Evolutionary conservation across 208 protist genomes (phyloP).

Genomic region (Leishmania amazonensis): DNA sequence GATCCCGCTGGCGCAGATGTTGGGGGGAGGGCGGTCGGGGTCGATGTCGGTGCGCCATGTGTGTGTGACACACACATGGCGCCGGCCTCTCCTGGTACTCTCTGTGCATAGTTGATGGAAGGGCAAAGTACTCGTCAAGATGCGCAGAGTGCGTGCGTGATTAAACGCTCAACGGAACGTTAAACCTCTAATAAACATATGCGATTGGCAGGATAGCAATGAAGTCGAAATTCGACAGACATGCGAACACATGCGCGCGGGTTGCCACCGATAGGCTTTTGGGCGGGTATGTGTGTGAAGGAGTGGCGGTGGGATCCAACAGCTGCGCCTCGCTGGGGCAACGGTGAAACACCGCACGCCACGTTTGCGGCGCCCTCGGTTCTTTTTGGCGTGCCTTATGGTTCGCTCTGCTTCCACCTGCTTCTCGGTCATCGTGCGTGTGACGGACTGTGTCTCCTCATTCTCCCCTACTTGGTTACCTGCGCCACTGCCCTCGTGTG

Average conservation of each 20-base stretch:
- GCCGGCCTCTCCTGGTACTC: not conserved
- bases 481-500: not conserved
- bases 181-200: not conserved
- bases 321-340: not conserved
- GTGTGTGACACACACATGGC: not conserved
- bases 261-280: not conserved
- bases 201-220: not conserved
- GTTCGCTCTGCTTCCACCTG: not conserved
- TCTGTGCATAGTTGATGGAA: not conserved
- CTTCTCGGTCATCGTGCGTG: not conserved
- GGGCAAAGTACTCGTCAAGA: not conserved
- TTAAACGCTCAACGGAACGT: not conserved
- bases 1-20: not conserved
- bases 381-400: not conserved
- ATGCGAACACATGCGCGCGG: not conserved
- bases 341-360: not conserved
- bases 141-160: not conserved
- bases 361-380: not conserved
- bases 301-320: not conserved
- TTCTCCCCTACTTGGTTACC: no score
- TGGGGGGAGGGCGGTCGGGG: not conserved
- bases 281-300: not conserved
- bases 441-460: not conserved
- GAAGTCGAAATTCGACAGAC: not conserved
- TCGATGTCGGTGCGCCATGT: not conserved